phyloP scores from a whole-genome alignment of 2,329 filamentous ascomycete species.

The Monilinia fructicola region DNA sequence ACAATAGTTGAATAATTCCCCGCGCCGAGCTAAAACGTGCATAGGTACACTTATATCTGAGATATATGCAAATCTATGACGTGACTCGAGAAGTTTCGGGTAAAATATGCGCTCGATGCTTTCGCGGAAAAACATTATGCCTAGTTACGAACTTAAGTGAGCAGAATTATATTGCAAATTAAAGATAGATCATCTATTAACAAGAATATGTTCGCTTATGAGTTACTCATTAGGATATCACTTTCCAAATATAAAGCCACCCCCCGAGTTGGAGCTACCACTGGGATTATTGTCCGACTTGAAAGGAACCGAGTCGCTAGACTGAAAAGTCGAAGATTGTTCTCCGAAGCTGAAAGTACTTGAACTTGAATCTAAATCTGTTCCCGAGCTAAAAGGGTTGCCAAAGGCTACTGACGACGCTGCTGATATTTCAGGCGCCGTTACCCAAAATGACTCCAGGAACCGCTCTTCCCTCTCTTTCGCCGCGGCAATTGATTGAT shows the following conservation, averaged over 20 bases:
- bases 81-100: too few relatives aligned
- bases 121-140: too few relatives aligned
- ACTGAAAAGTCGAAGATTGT: background rate
- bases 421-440: background rate
- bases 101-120: too few relatives aligned
- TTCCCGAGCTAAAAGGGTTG: background rate
- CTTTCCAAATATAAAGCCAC: background rate
- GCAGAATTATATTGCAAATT: too few relatives aligned
- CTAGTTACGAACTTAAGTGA: too few relatives aligned
- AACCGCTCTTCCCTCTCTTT: background rate
- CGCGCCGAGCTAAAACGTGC: too few relatives aligned
- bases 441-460: background rate
- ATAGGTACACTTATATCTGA: too few relatives aligned
- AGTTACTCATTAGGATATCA: background rate
- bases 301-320: background rate
- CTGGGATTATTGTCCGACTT: too few relatives aligned
- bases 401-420: background rate
- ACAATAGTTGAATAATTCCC: too few relatives aligned
- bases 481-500: background rate
- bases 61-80: too few relatives aligned
- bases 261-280: background rate
- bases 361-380: background rate
- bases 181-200: too few relatives aligned
- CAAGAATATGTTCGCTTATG: background rate
- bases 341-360: background rate